Evolutionary conservation across 106 monocot genomes (phyloP), one percentile per base, ranked within the genome.

Genomic region (Platanthera guangdongensis): DNA sequence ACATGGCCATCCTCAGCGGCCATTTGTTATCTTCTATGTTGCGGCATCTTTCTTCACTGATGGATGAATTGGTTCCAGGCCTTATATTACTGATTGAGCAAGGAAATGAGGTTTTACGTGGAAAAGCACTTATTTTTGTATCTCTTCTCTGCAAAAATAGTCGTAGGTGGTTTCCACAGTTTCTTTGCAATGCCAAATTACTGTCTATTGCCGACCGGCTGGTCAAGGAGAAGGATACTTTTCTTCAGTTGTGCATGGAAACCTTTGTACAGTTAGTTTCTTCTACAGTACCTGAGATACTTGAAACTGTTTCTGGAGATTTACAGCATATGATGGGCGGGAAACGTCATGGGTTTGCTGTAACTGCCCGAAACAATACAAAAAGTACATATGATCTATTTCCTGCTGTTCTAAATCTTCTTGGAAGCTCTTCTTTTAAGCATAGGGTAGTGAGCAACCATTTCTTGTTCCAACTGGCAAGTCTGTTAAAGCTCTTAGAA

Each of bases 81-180:
- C 78, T 99, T 51, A 52, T 92, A 45, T 87, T 83, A 69, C 81
- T 94, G 62, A 80, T 94, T 54, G 97, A 99, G 64, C 89, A 94
- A 77, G 97, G 94, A 75, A 90, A 73, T 80, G 94, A 94, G 74
- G 54, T 90, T 69, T 82, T 99, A 80, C 91, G 92, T 78, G 97
- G 94, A 49, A 99, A 99, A 87, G 28, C 97, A 50, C 92, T 94
- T 45, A 46, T 94, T 21, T 88, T 99, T 86, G 83, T 89, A 6
- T 94, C 88, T 73, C 90, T 99, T 78, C 86, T 99, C 51, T 94
- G 94, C 78, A 99, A 94, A 77, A 88, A 79, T 75, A 94, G 91
- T 63, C 91, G 87, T 19, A 90, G 87, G 81, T 99, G 97, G 94
- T 70, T 99, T 78, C 83, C 94, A 5, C 75, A 86, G 76, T 94